phyloP scores from a whole-genome alignment of 176 grass and related monocot species.

The Carex cristatella region DNA sequence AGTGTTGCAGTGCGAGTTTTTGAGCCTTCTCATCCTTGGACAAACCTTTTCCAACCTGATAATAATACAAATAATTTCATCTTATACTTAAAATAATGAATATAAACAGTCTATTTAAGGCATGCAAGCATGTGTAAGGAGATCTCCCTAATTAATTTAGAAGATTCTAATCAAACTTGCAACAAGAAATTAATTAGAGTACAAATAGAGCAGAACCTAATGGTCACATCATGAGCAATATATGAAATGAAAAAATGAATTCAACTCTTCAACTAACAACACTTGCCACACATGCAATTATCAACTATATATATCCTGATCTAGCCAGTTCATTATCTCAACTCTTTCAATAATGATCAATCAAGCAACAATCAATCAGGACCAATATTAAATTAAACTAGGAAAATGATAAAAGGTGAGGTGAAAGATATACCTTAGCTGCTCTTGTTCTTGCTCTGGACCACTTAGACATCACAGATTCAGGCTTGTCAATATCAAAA shows the following conservation, averaged over 20 bases:
- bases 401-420: not conserved
- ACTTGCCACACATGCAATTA: conserved; percentile 12
- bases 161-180: not conserved
- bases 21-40: conserved; percentile 72
- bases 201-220: not conserved
- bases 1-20: conserved; percentile 75
- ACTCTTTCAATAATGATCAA: not conserved
- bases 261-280: conserved; percentile 10
- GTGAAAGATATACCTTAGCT: conserved; percentile 46
- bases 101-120: not conserved
- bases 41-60: conserved; percentile 74
- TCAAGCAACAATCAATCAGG: conserved; percentile 4
- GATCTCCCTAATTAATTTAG: not conserved
- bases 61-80: not conserved
- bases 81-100: not conserved
- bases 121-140: not conserved
- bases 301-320: not conserved
- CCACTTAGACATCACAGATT: conserved; percentile 67
- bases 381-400: not conserved
- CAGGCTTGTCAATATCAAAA: conserved; percentile 74
- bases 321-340: conserved; percentile 9
- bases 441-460: conserved; percentile 60
- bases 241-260: not conserved
- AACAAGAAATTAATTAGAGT: not conserved
- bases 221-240: not conserved